These are phyloP conservation scores for Arachnomyces sp. DNA, from an alignment of 2,329 filamentous ascomycete genomes.

Conservation along the genomic window DNA sequence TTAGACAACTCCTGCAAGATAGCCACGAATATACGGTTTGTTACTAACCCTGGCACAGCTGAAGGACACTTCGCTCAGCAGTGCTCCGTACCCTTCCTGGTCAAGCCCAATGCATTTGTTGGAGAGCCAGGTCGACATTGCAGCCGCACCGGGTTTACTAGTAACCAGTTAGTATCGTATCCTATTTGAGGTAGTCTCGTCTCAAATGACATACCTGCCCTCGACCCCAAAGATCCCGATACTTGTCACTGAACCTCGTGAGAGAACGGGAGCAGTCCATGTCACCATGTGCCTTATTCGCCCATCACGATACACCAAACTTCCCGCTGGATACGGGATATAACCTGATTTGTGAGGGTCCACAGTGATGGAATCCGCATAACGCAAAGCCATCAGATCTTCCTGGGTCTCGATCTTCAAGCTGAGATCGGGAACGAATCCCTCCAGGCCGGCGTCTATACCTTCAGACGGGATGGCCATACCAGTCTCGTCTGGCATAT, in stretches of 20 bases:
- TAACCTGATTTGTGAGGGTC: slow-evolving; percentile 44
- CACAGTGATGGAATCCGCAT: slow-evolving; percentile 40
- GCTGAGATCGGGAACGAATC: slow-evolving; percentile 30
- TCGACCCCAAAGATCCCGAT: slow-evolving; percentile 41
- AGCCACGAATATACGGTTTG: not conserved
- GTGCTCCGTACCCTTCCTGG: slow-evolving; percentile 34
- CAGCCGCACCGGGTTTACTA: slow-evolving; percentile 41
- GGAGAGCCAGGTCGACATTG: slow-evolving; percentile 38
- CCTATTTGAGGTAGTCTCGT: not conserved
- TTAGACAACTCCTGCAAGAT: not conserved
- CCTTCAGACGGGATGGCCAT: slow-evolving; percentile 2
- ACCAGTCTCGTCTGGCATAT: slow-evolving; percentile 22
- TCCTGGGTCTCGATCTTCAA: slow-evolving; percentile 28
- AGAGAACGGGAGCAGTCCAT: slow-evolving; percentile 37
- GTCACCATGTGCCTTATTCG: slow-evolving; percentile 38
- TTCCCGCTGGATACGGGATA: slow-evolving; percentile 40
- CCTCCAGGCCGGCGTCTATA: slow-evolving; percentile 7
- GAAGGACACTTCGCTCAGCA: slow-evolving; percentile 38
- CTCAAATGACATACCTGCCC: slow-evolving; percentile 26
- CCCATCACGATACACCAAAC: slow-evolving; percentile 38
- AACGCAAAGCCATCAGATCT: slow-evolving; percentile 32
- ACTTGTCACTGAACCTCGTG: slow-evolving; percentile 30
- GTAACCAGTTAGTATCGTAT: not conserved
- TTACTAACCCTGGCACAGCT: slow-evolving; percentile 34
- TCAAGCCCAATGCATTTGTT: slow-evolving; percentile 38